Evolutionary conservation across 805 yeast genomes (phyloP).

Genomic region (Yarrowia porcina): DNA sequence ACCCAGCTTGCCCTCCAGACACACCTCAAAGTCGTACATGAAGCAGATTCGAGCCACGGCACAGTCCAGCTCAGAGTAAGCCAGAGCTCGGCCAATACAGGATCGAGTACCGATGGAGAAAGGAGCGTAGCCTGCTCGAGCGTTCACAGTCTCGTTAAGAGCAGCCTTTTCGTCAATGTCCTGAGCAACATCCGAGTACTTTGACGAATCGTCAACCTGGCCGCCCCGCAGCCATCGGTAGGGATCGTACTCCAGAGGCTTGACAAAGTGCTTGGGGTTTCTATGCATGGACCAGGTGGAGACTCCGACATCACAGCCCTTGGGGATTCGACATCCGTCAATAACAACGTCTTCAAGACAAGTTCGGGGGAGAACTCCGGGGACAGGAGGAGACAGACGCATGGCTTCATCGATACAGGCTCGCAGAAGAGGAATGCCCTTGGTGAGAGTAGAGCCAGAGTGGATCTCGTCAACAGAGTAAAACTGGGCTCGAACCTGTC

Average conservation of each 20-base stretch:
- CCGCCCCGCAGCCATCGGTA: slow-evolving; percentile 28
- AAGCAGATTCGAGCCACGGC: slow-evolving; percentile 28
- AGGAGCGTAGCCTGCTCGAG: slow-evolving; percentile 28
- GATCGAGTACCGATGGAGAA: slow-evolving; percentile 30
- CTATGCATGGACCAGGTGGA: slow-evolving; percentile 25
- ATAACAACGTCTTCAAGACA: slow-evolving; percentile 23
- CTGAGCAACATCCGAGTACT: slow-evolving; percentile 6
- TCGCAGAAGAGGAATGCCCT: slow-evolving; percentile 27
- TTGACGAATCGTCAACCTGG: slow-evolving; percentile 12
- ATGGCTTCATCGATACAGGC: slow-evolving; percentile 30
- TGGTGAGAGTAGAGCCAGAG: slow-evolving; percentile 19
- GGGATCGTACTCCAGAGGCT: slow-evolving; percentile 27
- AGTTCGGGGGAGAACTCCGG: slow-evolving; percentile 29
- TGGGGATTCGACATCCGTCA: slow-evolving; percentile 27
- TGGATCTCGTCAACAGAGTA: slow-evolving; percentile 27
- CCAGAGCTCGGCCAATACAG: slow-evolving; percentile 29
- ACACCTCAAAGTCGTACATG: slow-evolving; percentile 28
- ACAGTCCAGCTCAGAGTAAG: slow-evolving; percentile 28
- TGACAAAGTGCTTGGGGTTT: slow-evolving; percentile 25
- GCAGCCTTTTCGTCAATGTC: background rate
- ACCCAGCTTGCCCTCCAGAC: slow-evolving; percentile 28
- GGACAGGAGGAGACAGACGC: slow-evolving; percentile 30
- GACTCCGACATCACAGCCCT: slow-evolving; percentile 28
- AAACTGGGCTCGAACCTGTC: slow-evolving; percentile 18
- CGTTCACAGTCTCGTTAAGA: slow-evolving; percentile 12